Percentiles rank a stretch among this genome's conserved stretches.
Evolutionary conservation across 108 stramenopile species (phyloP).

Genomic region (Fragilariopsis cylindrus): DNA sequence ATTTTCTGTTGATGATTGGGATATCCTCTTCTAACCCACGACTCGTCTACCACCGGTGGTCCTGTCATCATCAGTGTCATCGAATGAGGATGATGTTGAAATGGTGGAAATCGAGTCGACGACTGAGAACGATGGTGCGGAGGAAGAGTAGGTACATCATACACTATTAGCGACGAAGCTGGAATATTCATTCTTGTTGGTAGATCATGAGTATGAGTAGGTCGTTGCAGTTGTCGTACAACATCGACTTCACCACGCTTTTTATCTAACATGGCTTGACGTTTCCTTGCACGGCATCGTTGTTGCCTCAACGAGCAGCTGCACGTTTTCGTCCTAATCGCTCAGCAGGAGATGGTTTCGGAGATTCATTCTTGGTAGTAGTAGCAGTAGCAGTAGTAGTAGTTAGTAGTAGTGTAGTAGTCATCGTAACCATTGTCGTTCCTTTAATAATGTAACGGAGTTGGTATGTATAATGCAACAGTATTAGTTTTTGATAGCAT

Average conservation of each 20-base stretch:
- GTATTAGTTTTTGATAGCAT: too few relatives aligned
- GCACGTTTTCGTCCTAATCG: slow-evolving; percentile 37
- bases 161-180: neutral
- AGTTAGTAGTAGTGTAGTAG: too few relatives aligned
- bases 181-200: neutral
- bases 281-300: slow-evolving; percentile 45
- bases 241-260: slow-evolving; percentile 15
- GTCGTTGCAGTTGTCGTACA: neutral
- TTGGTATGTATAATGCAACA: too few relatives aligned
- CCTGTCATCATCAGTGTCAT: too few relatives aligned
- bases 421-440: too few relatives aligned
- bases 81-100: neutral
- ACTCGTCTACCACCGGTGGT: neutral
- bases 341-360: slow-evolving; percentile 31
- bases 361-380: slow-evolving; percentile 2
- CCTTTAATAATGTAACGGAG: too few relatives aligned
- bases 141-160: neutral
- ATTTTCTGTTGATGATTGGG: slow-evolving; percentile 9
- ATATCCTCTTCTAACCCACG: slow-evolving; percentile 2
- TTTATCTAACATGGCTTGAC: slow-evolving; percentile 31
- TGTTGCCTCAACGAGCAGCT: slow-evolving; percentile 42
- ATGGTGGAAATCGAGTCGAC: too few relatives aligned
- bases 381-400: too few relatives aligned
- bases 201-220: neutral
- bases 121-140: neutral